Percentiles rank a stretch among this genome's conserved stretches.
phyloP scores from a whole-genome alignment of 2,329 filamentous ascomycete genomes.

The Thelonectria olida region DNA sequence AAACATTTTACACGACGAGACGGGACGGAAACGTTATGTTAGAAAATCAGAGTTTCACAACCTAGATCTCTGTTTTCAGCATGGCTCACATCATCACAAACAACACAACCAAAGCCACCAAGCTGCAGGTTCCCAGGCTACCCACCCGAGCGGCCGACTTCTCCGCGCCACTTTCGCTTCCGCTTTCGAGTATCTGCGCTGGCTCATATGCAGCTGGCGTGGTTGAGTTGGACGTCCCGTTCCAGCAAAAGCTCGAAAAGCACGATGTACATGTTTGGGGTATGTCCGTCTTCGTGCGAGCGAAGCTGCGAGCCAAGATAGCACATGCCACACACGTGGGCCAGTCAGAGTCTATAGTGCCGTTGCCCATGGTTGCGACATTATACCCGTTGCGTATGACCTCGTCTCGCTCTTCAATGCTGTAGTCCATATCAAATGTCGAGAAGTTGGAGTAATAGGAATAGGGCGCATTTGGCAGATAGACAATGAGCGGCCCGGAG shows the following conservation, averaged over 20 bases:
- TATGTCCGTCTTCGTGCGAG: slow-evolving; percentile 69
- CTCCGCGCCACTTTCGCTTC: too few species aligned
- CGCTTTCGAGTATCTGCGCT: slow-evolving; percentile 2
- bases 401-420: slow-evolving; percentile 69
- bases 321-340: slow-evolving; percentile 83
- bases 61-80: too few species aligned
- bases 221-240: slow-evolving; percentile 65
- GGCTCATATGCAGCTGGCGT: slow-evolving; percentile 53
- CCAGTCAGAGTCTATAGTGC: slow-evolving; percentile 76
- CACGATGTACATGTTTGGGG: slow-evolving; percentile 76
- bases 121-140: too few species aligned
- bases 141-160: too few species aligned
- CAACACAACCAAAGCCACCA: too few species aligned
- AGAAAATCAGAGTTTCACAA: too few species aligned
- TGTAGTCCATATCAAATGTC: slow-evolving; percentile 74
- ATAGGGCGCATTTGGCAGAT: slow-evolving; percentile 85
- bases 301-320: slow-evolving; percentile 75
- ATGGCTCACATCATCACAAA: too few species aligned
- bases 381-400: slow-evolving; percentile 86
- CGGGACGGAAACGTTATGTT: too few species aligned
- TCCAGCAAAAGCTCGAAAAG: slow-evolving; percentile 85
- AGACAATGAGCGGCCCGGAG: slow-evolving; percentile 74
- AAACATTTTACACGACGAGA: too few species aligned
- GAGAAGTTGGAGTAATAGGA: slow-evolving; percentile 75
- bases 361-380: slow-evolving; percentile 51